Percentiles rank a stretch among this genome's conserved stretches.
Evolutionary conservation across 2,329 filamentous ascomycete species (phyloP).

Genomic region (Alternaria arbusti): DNA sequence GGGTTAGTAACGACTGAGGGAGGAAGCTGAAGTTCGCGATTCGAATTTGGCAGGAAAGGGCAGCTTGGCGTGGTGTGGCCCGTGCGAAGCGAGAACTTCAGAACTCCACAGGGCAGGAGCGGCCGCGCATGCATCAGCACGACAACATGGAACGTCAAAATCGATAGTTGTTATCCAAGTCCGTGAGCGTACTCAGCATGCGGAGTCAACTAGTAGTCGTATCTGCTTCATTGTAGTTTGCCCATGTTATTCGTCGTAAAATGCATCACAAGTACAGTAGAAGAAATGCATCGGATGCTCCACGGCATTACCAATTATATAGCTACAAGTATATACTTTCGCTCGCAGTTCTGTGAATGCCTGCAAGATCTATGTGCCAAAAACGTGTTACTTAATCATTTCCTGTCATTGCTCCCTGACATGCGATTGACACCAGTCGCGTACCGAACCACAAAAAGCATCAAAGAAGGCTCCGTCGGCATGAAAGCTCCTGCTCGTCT

Average conservation of each 20-base stretch:
- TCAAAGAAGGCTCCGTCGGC: slow-evolving; percentile 23
- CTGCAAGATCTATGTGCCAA: slow-evolving; percentile 41
- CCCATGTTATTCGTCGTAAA: background rate
- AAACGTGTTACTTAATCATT: slow-evolving; percentile 38
- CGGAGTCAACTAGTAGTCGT: fast-evolving
- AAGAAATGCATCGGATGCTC: background rate
- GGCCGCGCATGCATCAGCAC: background rate
- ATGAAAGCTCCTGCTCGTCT: slow-evolving; percentile 39
- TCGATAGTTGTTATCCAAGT: background rate
- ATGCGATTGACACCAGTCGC: slow-evolving; percentile 26
- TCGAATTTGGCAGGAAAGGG: slow-evolving; percentile 23
- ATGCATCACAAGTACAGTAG: background rate
- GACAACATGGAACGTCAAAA: background rate
- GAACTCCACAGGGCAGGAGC: slow-evolving; percentile 4
- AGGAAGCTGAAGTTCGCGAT: slow-evolving; percentile 15
- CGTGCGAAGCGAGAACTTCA: slow-evolving; percentile 7
- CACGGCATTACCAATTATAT: slow-evolving; percentile 46
- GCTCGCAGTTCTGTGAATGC: slow-evolving; percentile 22
- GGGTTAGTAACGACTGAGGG: slow-evolving; percentile 36
- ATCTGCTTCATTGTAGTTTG: background rate
- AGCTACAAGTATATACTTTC: slow-evolving; percentile 33
- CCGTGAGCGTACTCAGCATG: background rate
- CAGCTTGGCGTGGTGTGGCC: slow-evolving; percentile 17
- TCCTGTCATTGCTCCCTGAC: slow-evolving; percentile 35
- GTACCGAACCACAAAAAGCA: slow-evolving; percentile 17